Base-by-base conservation (phyloP, 2,329 filamentous ascomycete genomes). In the Fusarium sp. region DNA sequence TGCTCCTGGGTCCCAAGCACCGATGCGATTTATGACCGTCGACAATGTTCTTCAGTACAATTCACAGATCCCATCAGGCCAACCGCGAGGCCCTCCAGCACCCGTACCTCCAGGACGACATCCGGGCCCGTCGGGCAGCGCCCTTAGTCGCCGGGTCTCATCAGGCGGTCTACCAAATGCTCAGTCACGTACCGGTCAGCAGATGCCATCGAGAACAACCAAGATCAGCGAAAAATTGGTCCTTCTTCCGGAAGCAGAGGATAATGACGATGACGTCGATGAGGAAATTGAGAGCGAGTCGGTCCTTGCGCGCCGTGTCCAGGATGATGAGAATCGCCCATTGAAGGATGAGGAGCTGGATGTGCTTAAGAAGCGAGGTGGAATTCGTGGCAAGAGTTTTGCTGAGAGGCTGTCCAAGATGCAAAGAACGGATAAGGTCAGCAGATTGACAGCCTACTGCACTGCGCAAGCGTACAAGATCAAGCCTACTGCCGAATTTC, bases 161-260 rank as follows among this genome's bases (percentile, higher is more conserved):
- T 74, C 78, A 8, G 80, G 82, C 13, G 81, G 81, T 13, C 78
- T 84, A 40, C 82, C 83, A 29, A 79, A 79, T 69, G 61, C 76
- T 6, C 79, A 79, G 25, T 81, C 80, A 27, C 81, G 85, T 7
- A 83, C 83, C 55, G 86, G 86, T 66, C 86, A 88, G 59, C 86
- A 84, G 46, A 82, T 98, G 71, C 96, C 95, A 1, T 91, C 93
- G 8, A 88, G 96, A 56, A 97, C 94, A 40, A 97, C 94, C 29
- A 98, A 98, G 80, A 91, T 97, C 70, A 97, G 93, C 79, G 94
- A 98, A 83, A 98, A 98, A 81, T 85, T 99, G n/a, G 96, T 99
- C 1, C 84, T 98, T 37, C 86, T 99, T 16, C 96, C 96, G 1
- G 95, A 98, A 77, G 92, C 94, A 2, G 85, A 85, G 6, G 86